Evolutionary conservation across 2,329 filamentous ascomycete genomes (phyloP).

Genomic region (Phaeosphaeria sp.): DNA sequence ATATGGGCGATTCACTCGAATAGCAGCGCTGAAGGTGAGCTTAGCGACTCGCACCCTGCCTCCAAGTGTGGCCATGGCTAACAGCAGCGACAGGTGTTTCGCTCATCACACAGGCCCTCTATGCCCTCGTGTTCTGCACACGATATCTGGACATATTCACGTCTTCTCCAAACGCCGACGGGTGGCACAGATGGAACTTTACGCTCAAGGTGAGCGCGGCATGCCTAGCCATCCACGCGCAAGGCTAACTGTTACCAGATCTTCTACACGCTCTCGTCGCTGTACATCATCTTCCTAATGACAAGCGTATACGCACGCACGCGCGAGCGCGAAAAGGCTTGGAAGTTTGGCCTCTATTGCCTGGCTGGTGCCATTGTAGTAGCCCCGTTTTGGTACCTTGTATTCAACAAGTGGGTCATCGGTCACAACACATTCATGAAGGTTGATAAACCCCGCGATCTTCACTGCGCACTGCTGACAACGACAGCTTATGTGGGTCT

Average conservation of each 20-base stretch:
- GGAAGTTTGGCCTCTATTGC: conserved; percentile 81
- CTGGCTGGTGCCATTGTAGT: conserved; percentile 69
- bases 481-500: conserved; percentile 77
- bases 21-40: conserved; percentile 77
- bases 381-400: conserved; percentile 74
- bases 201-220: conserved; percentile 67
- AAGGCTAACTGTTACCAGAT: conserved; percentile 53
- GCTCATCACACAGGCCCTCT: conserved; percentile 87
- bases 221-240: not conserved
- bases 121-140: conserved; percentile 82
- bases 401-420: conserved; percentile 64
- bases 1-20: conserved; percentile 91
- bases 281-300: conserved; percentile 90
- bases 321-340: conserved; percentile 89
- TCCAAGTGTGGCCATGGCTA: not conserved
- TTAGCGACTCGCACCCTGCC: not conserved
- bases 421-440: conserved; percentile 43
- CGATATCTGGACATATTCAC: conserved; percentile 85
- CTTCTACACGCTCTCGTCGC: conserved; percentile 82
- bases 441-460: conserved; percentile 35
- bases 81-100: conserved; percentile 70
- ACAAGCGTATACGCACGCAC: conserved; percentile 84
- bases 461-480: not conserved
- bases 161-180: conserved; percentile 46
- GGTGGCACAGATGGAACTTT: conserved; percentile 62